phyloP scores from a whole-genome alignment of 495 filamentous ascomycete species.

The Hypoxylon cercidicola region DNA sequence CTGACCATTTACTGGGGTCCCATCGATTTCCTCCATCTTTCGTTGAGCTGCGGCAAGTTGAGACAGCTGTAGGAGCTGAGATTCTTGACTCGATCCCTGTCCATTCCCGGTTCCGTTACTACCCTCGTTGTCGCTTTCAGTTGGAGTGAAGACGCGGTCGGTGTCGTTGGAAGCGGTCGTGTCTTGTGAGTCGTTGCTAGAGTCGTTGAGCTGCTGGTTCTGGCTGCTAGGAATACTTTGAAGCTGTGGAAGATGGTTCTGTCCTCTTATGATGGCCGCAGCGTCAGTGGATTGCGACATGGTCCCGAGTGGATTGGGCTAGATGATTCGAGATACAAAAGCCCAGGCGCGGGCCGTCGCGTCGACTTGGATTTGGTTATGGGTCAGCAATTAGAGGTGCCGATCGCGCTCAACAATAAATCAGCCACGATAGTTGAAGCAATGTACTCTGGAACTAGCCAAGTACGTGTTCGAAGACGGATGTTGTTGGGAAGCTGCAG shows the following conservation, averaged over 20 bases:
- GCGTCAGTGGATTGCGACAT: constrained; percentile 28
- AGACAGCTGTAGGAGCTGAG: constrained; percentile 63
- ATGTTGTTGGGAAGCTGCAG: constrained; percentile 11
- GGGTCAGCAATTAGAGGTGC: constrained; percentile 2
- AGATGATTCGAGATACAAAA: neutral
- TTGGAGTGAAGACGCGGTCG: constrained; percentile 59
- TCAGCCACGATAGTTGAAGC: constrained; percentile 11
- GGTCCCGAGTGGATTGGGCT: constrained; percentile 3
- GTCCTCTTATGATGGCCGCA: constrained; percentile 11
- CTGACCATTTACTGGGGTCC: constrained; percentile 34
- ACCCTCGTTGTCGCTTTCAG: constrained; percentile 55
- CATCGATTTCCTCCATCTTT: constrained; percentile 51
- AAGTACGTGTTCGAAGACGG: constrained; percentile 9
- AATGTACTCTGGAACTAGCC: constrained; percentile 16
- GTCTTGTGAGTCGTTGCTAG: constrained; percentile 55
- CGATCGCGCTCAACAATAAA: constrained; percentile 16
- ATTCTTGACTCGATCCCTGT: constrained; percentile 57
- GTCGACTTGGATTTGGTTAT: constrained; percentile 26
- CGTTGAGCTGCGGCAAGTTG: constrained; percentile 63
- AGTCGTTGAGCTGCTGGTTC: constrained; percentile 42
- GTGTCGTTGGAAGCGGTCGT: constrained; percentile 54
- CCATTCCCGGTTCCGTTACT: constrained; percentile 49
- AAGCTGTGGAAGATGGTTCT: constrained; percentile 16
- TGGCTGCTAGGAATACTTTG: constrained; percentile 31
- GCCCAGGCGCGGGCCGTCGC: constrained; percentile 25